phyloP scores from a whole-genome alignment of 176 grass and related monocot genomes.

The Triticum turgidum region DNA sequence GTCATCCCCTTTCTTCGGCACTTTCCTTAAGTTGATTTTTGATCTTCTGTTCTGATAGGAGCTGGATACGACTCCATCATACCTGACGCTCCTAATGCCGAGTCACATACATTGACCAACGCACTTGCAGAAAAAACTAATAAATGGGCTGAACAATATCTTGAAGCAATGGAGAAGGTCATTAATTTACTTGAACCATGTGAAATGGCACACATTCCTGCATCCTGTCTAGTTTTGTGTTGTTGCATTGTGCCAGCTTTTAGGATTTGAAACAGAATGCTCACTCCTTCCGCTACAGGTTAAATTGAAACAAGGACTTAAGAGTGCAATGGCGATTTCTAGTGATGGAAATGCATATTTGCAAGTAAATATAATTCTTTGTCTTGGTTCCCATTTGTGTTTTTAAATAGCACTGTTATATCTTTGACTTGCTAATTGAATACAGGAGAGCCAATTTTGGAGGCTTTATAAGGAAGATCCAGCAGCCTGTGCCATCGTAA shows the following conservation, averaged over 20 bases:
- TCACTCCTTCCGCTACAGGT: conserved; percentile 50
- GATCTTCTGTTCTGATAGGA: conserved; percentile 43
- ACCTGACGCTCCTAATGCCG: conserved; percentile 60
- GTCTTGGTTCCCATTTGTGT: neutral
- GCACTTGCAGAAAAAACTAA: conserved; percentile 59
- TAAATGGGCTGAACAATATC: conserved; percentile 85
- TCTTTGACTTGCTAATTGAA: conserved; percentile 21
- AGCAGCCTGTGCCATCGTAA: conserved; percentile 70
- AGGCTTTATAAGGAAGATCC: conserved; percentile 87
- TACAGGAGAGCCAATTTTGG: conserved; percentile 94
- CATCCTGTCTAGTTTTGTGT: conserved; percentile 2
- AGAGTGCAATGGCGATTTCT: conserved; percentile 82
- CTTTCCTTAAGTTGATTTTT: conserved; percentile 14
- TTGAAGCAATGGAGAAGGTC: conserved; percentile 92
- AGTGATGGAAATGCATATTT: conserved; percentile 90
- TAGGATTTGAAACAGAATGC: conserved; percentile 11
- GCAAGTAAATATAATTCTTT: conserved; percentile 50
- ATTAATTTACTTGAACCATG: conserved; percentile 14
- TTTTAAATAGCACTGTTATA: neutral
- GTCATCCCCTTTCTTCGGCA: neutral
- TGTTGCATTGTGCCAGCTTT: neutral
- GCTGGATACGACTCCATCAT: conserved; percentile 71
- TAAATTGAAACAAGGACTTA: conserved; percentile 93
- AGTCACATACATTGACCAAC: conserved; percentile 59
- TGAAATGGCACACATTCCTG: conserved; percentile 10